Evolutionary conservation across 2,329 filamentous ascomycete genomes (phyloP).

Genomic region (Hypomyces perniciosus): DNA sequence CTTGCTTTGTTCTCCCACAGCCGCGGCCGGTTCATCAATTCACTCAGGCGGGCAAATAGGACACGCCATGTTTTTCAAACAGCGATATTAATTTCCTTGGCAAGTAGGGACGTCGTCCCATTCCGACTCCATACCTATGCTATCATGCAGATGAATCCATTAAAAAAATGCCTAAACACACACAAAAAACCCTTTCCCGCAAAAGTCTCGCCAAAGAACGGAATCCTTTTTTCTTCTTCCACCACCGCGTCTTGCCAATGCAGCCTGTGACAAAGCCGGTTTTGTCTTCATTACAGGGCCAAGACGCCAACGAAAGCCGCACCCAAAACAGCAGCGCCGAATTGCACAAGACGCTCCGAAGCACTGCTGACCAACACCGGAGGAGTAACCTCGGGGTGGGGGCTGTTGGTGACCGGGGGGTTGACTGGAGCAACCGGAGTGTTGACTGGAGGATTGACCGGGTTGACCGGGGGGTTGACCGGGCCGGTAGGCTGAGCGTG

Average conservation of each 20-base stretch:
- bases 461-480: neutral
- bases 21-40: too few relatives aligned
- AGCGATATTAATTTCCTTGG: too few relatives aligned
- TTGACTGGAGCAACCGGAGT: neutral
- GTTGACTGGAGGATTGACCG: neutral
- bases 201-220: too few relatives aligned
- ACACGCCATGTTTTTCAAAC: too few relatives aligned
- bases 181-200: too few relatives aligned
- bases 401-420: neutral
- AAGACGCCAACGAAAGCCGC: constrained; percentile 23
- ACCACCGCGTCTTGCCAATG: too few relatives aligned
- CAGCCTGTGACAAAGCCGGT: neutral
- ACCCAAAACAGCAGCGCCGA: constrained; percentile 22
- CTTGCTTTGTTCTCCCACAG: too few relatives aligned
- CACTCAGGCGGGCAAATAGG: too few relatives aligned
- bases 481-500: constrained; percentile 9
- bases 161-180: too few relatives aligned
- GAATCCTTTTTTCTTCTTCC: neutral
- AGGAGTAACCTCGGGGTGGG: neutral
- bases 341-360: constrained; percentile 13
- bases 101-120: too few relatives aligned
- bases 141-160: too few relatives aligned
- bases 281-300: constrained; percentile 22
- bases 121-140: too few relatives aligned
- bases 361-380: constrained; percentile 16